phyloP scores from a whole-genome alignment of 2,329 filamentous ascomycete genomes.

The Exophiala oligosperma region DNA sequence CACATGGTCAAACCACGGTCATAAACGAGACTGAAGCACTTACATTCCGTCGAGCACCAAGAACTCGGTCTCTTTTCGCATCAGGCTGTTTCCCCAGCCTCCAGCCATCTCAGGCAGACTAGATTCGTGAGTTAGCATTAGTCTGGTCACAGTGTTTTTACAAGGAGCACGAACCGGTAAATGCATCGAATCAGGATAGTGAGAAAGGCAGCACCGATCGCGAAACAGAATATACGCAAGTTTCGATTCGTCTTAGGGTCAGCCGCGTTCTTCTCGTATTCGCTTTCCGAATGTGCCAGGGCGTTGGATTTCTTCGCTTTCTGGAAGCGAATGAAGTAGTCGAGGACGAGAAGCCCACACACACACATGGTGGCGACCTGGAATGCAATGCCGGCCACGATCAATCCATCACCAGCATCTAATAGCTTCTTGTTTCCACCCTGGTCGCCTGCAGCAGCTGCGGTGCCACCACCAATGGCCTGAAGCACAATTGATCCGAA shows the following conservation, averaged over 20 bases:
- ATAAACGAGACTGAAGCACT: conserved; percentile 27
- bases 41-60: conserved; percentile 50
- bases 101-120: conserved; percentile 53
- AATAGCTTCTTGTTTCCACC: conserved; percentile 35
- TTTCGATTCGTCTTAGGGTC: conserved; percentile 21
- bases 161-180: conserved; percentile 38
- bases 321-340: conserved; percentile 46
- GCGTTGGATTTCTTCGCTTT: conserved; percentile 30
- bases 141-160: conserved; percentile 9
- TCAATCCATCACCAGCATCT: conserved; percentile 54
- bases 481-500: conserved; percentile 58
- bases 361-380: conserved; percentile 55
- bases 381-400: conserved; percentile 59
- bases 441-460: conserved; percentile 45
- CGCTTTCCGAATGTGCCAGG: conserved; percentile 31
- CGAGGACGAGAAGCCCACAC: conserved; percentile 35
- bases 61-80: conserved; percentile 50
- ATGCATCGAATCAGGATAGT: conserved; percentile 45
- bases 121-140: neutral
- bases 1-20: neutral
- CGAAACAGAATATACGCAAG: conserved; percentile 26
- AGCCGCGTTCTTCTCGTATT: conserved; percentile 27
- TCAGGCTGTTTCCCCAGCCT: conserved; percentile 49
- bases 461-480: conserved; percentile 58
- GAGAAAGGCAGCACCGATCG: conserved; percentile 36